These are phyloP conservation scores for Neoascochyta sp. DNA, from an alignment of 2,329 filamentous ascomycete genomes.

Conservation along the genomic window DNA sequence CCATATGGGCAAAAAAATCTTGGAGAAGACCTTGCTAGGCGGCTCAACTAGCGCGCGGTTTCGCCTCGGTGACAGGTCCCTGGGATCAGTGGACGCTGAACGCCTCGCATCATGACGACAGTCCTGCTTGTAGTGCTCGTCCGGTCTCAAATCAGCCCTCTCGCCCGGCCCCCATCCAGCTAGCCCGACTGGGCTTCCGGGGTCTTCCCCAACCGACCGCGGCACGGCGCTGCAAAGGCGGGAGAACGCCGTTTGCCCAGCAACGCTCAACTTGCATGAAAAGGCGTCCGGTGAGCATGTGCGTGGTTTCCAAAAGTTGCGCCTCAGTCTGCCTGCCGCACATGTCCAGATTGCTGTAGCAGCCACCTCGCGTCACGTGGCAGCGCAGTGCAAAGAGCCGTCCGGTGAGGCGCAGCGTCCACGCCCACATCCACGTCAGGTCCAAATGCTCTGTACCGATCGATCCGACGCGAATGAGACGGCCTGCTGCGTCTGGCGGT, in stretches of 20 bases:
- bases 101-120: constrained; percentile 35
- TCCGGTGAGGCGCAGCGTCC: no score
- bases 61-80: constrained; percentile 23
- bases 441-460: constrained; percentile 2
- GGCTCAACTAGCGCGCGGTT: constrained; percentile 18
- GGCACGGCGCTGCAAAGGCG: constrained; percentile 28
- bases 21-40: constrained; percentile 12
- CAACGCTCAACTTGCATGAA: constrained; percentile 26
- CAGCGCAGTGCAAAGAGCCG: no score
- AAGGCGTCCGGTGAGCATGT: constrained; percentile 21
- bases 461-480: constrained; percentile 5
- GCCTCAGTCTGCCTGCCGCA: no score
- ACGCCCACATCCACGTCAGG: no score
- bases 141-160: constrained; percentile 21
- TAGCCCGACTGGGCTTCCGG: no score
- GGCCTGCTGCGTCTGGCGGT: constrained; percentile 13
- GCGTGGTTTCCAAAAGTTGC: constrained; percentile 2
- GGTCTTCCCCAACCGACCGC: constrained; percentile 9
- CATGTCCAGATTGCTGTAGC: no score
- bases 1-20: constrained; percentile 11
- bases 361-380: no score
- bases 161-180: constrained; percentile 12
- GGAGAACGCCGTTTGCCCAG: constrained; percentile 23
- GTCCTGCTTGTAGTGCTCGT: constrained; percentile 13
- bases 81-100: constrained; percentile 23